Evolutionary conservation across 129 eudicot species (phyloP).

Genomic region (Pittosporum tobira): DNA sequence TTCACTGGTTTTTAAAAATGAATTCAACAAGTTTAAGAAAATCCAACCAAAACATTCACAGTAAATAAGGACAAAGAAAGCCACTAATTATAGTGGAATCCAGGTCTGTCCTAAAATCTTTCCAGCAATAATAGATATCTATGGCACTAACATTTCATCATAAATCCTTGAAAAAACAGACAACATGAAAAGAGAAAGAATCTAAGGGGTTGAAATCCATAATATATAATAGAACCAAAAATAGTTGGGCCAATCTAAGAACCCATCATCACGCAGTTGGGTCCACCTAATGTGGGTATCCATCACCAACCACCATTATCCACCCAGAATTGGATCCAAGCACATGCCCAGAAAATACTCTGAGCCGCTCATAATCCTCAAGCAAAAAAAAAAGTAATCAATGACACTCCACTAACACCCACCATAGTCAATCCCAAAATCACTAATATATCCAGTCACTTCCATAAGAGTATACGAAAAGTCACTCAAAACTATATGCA

Average conservation of each 20-base stretch:
- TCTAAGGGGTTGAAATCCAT: slow-evolving; percentile 24
- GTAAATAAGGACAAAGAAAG: slow-evolving; percentile 30
- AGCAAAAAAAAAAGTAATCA: slow-evolving; percentile 24
- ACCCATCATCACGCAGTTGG: slow-evolving; percentile 34
- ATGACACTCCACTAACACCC: slow-evolving; percentile 17
- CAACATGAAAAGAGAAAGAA: slow-evolving; percentile 21
- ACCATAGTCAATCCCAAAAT: slow-evolving; percentile 26
- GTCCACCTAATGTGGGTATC: slow-evolving; percentile 27
- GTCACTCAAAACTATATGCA: slow-evolving; percentile 6
- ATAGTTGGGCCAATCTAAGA: slow-evolving; percentile 23
- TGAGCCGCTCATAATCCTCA: slow-evolving; percentile 40
- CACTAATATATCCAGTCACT: slow-evolving; percentile 27
- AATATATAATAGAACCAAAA: slow-evolving; percentile 27
- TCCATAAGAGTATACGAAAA: slow-evolving; percentile 10
- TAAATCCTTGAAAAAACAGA: slow-evolving; percentile 9
- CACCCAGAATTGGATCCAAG: slow-evolving; percentile 43
- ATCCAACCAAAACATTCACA: slow-evolving; percentile 1
- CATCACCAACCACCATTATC: slow-evolving; percentile 61
- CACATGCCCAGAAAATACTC: slow-evolving; percentile 39
- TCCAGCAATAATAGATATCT: slow-evolving; percentile 38
- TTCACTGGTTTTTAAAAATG: not conserved
- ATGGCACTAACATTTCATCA: slow-evolving; percentile 34
- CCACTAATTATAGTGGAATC: slow-evolving; percentile 31
- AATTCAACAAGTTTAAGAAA: slow-evolving; percentile 16
- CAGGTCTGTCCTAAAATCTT: slow-evolving; percentile 34